Evolutionary conservation across 1,284 basidiomycete genomes (phyloP).

Genomic region (Irpex lacteus): DNA sequence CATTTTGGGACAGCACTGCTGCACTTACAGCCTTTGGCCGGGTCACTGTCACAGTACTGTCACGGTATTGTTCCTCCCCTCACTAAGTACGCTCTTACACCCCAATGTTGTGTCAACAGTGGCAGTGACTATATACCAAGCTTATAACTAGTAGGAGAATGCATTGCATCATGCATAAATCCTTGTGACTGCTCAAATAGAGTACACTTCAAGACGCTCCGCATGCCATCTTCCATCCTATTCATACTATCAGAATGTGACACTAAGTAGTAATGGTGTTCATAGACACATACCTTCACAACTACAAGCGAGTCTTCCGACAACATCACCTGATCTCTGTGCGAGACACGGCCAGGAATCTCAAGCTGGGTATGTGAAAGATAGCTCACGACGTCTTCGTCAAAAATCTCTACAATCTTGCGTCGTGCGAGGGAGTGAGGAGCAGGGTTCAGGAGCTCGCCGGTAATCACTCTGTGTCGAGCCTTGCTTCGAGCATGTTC

Average conservation of each 20-base stretch:
- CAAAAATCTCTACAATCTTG: background rate
- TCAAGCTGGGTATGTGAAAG: background rate
- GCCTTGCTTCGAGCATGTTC: no score
- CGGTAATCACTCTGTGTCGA: no score
- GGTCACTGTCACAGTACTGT: no score
- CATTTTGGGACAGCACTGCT: no score
- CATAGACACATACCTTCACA: background rate
- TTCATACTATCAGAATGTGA: background rate
- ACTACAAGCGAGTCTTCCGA: slow-evolving; percentile 7
- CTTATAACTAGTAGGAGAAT: no score
- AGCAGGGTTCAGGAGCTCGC: background rate
- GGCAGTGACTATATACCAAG: no score
- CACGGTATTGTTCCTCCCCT: no score
- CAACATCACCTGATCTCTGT: slow-evolving; percentile 2
- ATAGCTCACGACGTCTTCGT: background rate
- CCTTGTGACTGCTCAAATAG: background rate
- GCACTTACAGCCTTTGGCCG: no score
- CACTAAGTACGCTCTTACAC: no score
- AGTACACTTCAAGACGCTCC: background rate
- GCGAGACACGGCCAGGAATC: background rate
- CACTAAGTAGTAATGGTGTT: background rate
- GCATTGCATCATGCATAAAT: no score
- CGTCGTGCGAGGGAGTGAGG: background rate
- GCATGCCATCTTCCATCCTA: background rate
- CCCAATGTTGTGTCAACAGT: no score